Evolutionary conservation across 2,329 filamentous ascomycete species (phyloP).

Genomic region (Talaromyces rugulosus): DNA sequence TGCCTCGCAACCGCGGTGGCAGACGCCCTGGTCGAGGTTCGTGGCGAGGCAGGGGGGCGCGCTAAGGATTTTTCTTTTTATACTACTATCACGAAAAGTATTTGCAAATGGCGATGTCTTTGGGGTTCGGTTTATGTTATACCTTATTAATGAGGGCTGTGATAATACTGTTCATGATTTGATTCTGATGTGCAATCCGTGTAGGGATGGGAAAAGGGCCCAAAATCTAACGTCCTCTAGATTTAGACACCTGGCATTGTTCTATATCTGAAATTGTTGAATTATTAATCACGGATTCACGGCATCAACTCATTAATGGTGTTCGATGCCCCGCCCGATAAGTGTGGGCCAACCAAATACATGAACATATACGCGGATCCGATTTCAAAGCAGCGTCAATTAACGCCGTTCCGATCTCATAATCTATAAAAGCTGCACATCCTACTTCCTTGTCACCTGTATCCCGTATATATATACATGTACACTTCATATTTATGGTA

Average conservation of each 20-base stretch:
- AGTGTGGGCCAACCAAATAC: background rate
- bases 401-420: background rate
- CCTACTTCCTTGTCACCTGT: background rate
- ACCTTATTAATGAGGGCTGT: background rate
- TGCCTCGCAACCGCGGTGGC: conserved; percentile 35
- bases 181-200: background rate
- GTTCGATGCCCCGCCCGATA: background rate
- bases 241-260: background rate
- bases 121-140: background rate
- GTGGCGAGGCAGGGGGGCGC: conserved; percentile 16
- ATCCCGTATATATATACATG: background rate
- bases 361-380: too few species aligned
- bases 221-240: too few species aligned
- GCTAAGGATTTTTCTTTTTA: background rate
- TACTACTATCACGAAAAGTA: background rate
- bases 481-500: background rate
- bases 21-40: conserved; percentile 27
- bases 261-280: background rate
- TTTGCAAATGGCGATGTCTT: background rate
- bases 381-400: background rate
- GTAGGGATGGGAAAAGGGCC: background rate
- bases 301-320: background rate
- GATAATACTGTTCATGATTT: background rate
- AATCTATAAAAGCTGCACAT: background rate
- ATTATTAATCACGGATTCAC: background rate